A percentile compares a stretch with the other conserved stretches of the same genome.
phyloP scores from a whole-genome alignment of 2,329 filamentous ascomycete genomes.

The Fusarium musae region DNA sequence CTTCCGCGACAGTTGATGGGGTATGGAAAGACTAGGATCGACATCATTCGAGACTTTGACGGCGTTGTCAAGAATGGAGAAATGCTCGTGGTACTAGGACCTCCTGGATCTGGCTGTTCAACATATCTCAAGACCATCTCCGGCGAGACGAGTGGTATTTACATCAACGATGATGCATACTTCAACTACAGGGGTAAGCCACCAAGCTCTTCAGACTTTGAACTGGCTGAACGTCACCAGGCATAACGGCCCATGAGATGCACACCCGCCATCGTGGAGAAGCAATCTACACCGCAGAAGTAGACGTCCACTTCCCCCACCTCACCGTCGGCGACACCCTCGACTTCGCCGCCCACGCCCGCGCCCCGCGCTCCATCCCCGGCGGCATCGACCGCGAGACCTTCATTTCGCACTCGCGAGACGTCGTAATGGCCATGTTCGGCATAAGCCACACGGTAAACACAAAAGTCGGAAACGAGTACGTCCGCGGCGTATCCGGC shows the following conservation, averaged over 20 bases:
- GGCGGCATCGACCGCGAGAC: conserved; percentile 61
- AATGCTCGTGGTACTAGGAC: conserved; percentile 78
- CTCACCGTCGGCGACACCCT: conserved; percentile 80
- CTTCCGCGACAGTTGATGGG: conserved; percentile 62
- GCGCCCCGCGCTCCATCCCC: conserved; percentile 69
- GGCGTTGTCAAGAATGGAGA: conserved; percentile 74
- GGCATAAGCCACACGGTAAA: conserved; percentile 76
- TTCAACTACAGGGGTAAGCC: conserved; percentile 80
- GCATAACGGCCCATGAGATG: conserved; percentile 39
- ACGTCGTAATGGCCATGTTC: conserved; percentile 77
- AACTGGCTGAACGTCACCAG: background rate
- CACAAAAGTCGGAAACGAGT: conserved; percentile 76
- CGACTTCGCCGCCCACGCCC: conserved; percentile 76
- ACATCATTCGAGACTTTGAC: conserved; percentile 73
- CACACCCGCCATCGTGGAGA: conserved; percentile 67
- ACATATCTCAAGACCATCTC: conserved; percentile 84
- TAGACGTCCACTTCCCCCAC: conserved; percentile 81
- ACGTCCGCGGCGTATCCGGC: conserved; percentile 66
- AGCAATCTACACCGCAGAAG: conserved; percentile 84
- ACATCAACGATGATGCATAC: conserved; percentile 72
- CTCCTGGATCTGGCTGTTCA: conserved; percentile 76
- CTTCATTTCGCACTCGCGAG: conserved; percentile 69
- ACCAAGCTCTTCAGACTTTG: fast-evolving
- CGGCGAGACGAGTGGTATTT: conserved; percentile 82
- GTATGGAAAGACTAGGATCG: conserved; percentile 64